Conservation (phyloP, 371 early-diverging fungal species). For the Mortierella sp. region DNA sequence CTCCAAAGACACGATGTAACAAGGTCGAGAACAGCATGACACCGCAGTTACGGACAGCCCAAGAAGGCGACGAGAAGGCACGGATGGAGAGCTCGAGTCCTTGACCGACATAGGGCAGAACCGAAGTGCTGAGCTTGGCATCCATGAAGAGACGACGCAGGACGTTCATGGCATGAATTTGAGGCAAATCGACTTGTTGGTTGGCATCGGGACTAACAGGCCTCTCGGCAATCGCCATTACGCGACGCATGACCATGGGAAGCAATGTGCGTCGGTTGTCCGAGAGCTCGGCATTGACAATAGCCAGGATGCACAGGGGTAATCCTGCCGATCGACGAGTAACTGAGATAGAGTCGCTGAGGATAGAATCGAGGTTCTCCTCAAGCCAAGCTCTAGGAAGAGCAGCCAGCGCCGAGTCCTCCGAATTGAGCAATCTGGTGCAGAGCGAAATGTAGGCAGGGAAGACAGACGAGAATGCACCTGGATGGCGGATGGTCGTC, state of each 20-base stretch:
- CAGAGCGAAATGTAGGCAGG: conserved; percentile 83
- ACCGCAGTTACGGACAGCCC: conserved; percentile 96
- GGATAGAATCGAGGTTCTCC: conserved; percentile 66
- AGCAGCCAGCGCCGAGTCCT: conserved; percentile 59
- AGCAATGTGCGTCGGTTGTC: conserved; percentile 71
- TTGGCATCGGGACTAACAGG: conserved; percentile 64
- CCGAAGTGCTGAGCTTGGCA: conserved; percentile 77
- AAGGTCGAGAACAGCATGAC: conserved; percentile 93
- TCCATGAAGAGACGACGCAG: conserved; percentile 88
- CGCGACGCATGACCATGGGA: conserved; percentile 72
- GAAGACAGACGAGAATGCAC: conserved; percentile 92
- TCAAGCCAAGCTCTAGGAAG: conserved; percentile 79
- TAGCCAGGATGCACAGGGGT: conserved; percentile 89
- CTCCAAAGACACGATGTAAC: conserved; percentile 87
- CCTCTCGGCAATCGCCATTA: conserved; percentile 74
- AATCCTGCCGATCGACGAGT: conserved; percentile 95
- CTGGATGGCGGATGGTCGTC: conserved; percentile 89
- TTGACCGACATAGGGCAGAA: conserved; percentile 81
- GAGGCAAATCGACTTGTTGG: conserved; percentile 77
- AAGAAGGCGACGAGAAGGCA: conserved; percentile 87
- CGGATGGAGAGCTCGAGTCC: conserved; percentile 83
- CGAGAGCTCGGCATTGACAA: conserved; percentile 81
- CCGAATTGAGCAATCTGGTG: conserved; percentile 71
- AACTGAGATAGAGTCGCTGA: conserved; percentile 81
- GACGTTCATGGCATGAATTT: conserved; percentile 93